Percentiles rank a stretch among this genome's conserved stretches.
These are phyloP conservation scores for Pleomassaria siparia DNA, from an alignment of 2,329 filamentous ascomycete species.

Conservation along the genomic window DNA sequence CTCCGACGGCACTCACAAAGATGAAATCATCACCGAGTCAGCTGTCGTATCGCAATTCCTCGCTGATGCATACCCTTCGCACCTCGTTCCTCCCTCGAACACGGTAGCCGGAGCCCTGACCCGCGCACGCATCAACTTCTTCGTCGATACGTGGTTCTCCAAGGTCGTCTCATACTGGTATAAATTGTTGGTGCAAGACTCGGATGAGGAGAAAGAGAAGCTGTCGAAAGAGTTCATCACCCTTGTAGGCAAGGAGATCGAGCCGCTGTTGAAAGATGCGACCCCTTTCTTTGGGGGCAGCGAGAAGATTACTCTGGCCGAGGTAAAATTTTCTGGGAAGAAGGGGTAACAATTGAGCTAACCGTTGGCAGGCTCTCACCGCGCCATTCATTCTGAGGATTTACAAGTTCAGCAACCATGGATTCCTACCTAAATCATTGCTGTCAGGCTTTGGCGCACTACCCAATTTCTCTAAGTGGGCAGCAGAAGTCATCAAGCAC, in stretches of 20 bases:
- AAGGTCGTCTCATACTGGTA: slow-evolving; percentile 59
- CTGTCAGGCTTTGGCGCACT: slow-evolving; percentile 53
- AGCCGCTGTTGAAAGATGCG: slow-evolving; percentile 63
- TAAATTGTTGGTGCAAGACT: slow-evolving; percentile 50
- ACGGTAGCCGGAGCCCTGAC: slow-evolving; percentile 58
- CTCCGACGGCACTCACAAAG: slow-evolving; percentile 49
- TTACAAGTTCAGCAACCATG: slow-evolving; percentile 56
- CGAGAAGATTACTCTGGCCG: slow-evolving; percentile 66
- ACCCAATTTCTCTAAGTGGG: slow-evolving; percentile 72
- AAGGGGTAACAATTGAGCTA: no score
- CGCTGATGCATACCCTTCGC: slow-evolving; percentile 68
- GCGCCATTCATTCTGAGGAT: slow-evolving; percentile 69
- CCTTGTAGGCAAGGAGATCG: slow-evolving; percentile 68
- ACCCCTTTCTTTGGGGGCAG: slow-evolving; percentile 50
- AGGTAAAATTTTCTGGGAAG: slow-evolving; percentile 54
- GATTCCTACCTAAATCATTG: slow-evolving; percentile 56
- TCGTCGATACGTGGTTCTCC: slow-evolving; percentile 68
- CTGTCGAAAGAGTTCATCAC: slow-evolving; percentile 56
- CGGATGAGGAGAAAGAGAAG: slow-evolving; percentile 52
- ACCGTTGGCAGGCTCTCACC: slow-evolving; percentile 54
- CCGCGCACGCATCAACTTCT: slow-evolving; percentile 70
- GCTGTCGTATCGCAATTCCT: slow-evolving; percentile 72
- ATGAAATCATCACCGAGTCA: slow-evolving; percentile 71
- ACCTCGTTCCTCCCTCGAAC: slow-evolving; percentile 62
- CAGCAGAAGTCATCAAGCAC: slow-evolving; percentile 59